A percentile compares a stretch with the other conserved stretches of the same genome.
These are phyloP conservation scores for Besnoitia besnoiti DNA, from an alignment of 169 alveolate species.

Conservation along the genomic window DNA sequence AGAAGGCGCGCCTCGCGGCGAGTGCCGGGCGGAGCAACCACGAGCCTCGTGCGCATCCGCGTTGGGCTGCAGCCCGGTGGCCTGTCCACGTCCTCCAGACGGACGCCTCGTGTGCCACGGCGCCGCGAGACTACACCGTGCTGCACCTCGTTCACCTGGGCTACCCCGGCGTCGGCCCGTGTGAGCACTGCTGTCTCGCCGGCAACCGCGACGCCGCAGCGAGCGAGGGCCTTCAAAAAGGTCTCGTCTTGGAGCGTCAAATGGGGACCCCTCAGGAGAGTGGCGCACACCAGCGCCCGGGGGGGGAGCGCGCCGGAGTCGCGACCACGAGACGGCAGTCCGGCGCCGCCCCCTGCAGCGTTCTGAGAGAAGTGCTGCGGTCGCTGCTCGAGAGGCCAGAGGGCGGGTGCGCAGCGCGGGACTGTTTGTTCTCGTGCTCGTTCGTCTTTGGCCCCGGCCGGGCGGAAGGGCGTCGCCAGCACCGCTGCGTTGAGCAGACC, in stretches of 20 bases:
- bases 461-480: background rate
- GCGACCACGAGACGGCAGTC: background rate
- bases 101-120: slow-evolving; percentile 16
- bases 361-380: background rate
- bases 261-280: background rate
- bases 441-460: background rate
- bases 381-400: background rate
- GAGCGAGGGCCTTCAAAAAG: background rate
- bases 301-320: background rate
- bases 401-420: background rate
- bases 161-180: background rate
- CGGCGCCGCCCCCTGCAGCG: background rate
- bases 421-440: background rate
- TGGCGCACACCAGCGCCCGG: background rate
- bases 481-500: background rate
- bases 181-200: too few species aligned
- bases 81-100: slow-evolving; percentile 35
- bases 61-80: background rate
- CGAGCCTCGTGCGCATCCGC: background rate
- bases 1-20: background rate
- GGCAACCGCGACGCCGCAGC: background rate
- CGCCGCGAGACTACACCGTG: slow-evolving; percentile 5
- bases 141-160: slow-evolving; percentile 5
- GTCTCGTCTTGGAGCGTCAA: background rate
- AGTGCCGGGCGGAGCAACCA: background rate